phyloP scores from a whole-genome alignment of 2,329 filamentous ascomycete species.

The Penicillium sp. region DNA sequence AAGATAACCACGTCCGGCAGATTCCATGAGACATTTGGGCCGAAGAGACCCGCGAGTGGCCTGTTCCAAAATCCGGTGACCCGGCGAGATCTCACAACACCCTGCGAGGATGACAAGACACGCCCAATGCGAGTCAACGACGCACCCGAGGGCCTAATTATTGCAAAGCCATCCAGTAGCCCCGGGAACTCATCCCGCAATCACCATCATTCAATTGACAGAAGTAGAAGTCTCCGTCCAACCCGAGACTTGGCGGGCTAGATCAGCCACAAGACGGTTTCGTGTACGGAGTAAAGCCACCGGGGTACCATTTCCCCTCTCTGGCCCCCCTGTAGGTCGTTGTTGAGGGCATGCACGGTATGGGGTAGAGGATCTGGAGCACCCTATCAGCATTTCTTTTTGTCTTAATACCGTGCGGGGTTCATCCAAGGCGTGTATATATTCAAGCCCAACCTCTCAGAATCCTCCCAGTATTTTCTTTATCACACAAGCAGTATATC shows the following conservation, averaged over 20 bases:
- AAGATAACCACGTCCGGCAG: slow-evolving; percentile 20
- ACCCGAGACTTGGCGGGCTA: slow-evolving; percentile 26
- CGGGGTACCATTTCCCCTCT: slow-evolving; percentile 14
- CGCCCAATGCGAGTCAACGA: slow-evolving; percentile 15
- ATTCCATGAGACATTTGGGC: slow-evolving; percentile 30
- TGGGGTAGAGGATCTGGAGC: background rate
- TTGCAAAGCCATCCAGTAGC: slow-evolving; percentile 18
- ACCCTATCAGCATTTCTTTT: background rate
- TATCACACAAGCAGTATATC: background rate
- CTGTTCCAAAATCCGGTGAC: slow-evolving; percentile 30
- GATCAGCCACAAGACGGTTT: slow-evolving; percentile 23
- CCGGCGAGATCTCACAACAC: slow-evolving; percentile 27
- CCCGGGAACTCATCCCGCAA: slow-evolving; percentile 17
- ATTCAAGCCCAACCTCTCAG: slow-evolving; percentile 5
- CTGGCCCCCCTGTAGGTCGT: background rate
- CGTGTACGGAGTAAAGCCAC: slow-evolving; percentile 18
- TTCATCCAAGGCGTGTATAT: slow-evolving; percentile 5
- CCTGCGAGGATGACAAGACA: slow-evolving; percentile 26
- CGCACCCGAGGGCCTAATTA: slow-evolving; percentile 12
- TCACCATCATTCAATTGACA: slow-evolving; percentile 12
- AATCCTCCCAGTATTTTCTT: slow-evolving; percentile 4
- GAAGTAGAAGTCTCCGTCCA: slow-evolving; percentile 17
- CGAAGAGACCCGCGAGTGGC: slow-evolving; percentile 28
- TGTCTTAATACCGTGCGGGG: slow-evolving; percentile 2
- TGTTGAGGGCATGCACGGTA: background rate